Evolutionary conservation across 768 basidiomycete species (phyloP), one percentile per base, ranked within the genome.

Genomic region (Termitomyces bulborhizus): DNA sequence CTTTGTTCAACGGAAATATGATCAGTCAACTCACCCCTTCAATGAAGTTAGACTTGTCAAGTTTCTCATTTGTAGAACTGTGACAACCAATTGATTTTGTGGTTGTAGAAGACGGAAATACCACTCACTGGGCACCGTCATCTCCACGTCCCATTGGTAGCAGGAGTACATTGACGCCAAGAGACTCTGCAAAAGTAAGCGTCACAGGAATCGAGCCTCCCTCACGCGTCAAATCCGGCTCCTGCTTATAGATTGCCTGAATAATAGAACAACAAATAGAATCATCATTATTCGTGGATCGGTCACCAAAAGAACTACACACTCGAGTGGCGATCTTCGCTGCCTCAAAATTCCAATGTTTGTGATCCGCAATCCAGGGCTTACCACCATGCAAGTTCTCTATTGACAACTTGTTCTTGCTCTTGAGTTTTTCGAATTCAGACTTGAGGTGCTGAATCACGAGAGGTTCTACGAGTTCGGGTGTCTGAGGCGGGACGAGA

Each of bases 171-270:
- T 94, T 97, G 53, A 93, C 86, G 12, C 83, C 83, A 45, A 97
- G 73, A 43, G 82, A 82, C 66, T 97, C 92, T 9, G 94, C 92
- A 67, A 98, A 96, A 1, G 93, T 95, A 55, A 98, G 77, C 4
- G 93, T 95, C 31, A 96, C 90, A 0, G 94, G 94, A 59, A 95
- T 95, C 6, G 91, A 92, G 4, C 95, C 95, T n/a, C 93, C 93
- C 68, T 96, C 93, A 41, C 93, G 83, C 1, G 88, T 93, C 56
- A 87, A 74, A 66, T 95, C 90, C 0, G 93, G 93, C 5, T 82
- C 80, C 65, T 79, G 78, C 45, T 81, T 75, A 72, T 92, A 94
- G 8, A 94, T 65, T n/a, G 67, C 68, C 78, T 79, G 44, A 36
- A 16, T 24, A 6, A 8, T 6, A 27, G 9, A 31, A 51, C 24